Base-by-base conservation (phyloP, 495 filamentous ascomycete species). In the Jackrogersella multiformis region DNA sequence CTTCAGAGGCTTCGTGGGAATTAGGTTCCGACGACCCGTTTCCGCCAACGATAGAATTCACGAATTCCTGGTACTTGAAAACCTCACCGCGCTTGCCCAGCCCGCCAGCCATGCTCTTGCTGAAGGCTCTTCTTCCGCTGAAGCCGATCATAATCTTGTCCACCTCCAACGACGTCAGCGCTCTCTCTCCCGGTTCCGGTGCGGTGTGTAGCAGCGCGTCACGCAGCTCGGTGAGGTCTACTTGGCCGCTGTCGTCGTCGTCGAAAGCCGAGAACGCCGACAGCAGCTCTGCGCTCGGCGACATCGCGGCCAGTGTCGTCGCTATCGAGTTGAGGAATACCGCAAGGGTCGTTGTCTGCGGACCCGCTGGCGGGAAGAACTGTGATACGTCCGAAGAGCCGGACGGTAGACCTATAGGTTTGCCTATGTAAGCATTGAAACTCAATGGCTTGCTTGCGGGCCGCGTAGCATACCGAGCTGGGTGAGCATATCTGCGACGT, bases 201-300 rank as follows among this genome's bases (percentile, higher is more conserved):
- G 86, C 85, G 5, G 93, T 96, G 66, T 94, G 84, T 46, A 97
- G 72, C 46, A 99, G 74, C 2, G 94, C 92, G 67, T 94, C 91
- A 34, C 90, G 85, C 46, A 99, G 79, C 75, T 97, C 94, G 1
- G 76, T 82, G 15, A 95, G 81, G 71, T 97, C 92, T 28, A 98
- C 86, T 74, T 97, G 92, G 6, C 96, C 95, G 70, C 90, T 93
- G 75, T 99, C 95, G 66, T 96, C 92, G 64, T 96, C 91, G 70
- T 99, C 95, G 68, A 99, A 99, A 0, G 96, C 96, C 8, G 91
- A 90, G 65, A 99, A 92, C 0, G 96, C 95, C 5, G 91, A 92
- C 1, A 90, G 70, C 0, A 99, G 85, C 64, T 99, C 95, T 18
- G 87, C 82, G 10, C 86, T 86, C 2, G 89, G 86, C 0, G 90